A percentile compares a stretch with the other conserved stretches of the same genome.
These are phyloP conservation scores for Talaromyces sp. DNA, from an alignment of 2,329 filamentous ascomycete species.

Conservation along the genomic window DNA sequence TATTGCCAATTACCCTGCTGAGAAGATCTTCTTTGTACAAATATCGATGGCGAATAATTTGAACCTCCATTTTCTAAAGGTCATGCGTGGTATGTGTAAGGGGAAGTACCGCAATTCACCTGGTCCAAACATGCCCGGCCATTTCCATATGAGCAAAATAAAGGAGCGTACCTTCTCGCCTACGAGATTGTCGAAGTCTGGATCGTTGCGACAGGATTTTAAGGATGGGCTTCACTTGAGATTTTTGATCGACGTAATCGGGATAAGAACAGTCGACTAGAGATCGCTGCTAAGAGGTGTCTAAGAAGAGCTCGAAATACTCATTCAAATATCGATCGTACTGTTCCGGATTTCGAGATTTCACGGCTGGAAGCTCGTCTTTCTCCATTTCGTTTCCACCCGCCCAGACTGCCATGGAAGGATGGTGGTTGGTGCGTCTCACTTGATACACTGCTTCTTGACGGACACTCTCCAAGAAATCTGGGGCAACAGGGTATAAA, in stretches of 20 bases:
- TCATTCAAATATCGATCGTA: too few relatives aligned
- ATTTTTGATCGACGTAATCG: neutral
- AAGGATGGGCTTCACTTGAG: neutral
- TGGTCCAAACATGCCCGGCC: neutral
- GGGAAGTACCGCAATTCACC: neutral
- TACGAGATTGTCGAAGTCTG: neutral
- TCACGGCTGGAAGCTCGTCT: too few relatives aligned
- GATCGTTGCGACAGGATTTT: neutral
- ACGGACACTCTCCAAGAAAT: conserved; percentile 51
- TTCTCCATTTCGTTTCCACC: conserved; percentile 48
- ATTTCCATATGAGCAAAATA: neutral
- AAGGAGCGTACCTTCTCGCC: neutral
- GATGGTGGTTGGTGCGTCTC: conserved; percentile 55
- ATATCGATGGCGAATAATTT: neutral
- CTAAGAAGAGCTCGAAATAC: too few relatives aligned
- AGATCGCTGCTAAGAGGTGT: neutral
- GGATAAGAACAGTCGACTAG: neutral
- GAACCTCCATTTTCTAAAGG: neutral
- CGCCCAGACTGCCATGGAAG: conserved; percentile 49
- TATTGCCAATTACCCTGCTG: neutral
- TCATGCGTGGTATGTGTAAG: neutral
- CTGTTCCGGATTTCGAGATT: too few relatives aligned
- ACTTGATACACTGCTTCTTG: conserved; percentile 56
- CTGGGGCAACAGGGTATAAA: conserved; percentile 50
- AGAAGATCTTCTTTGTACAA: neutral